Conservation (phyloP, 2,329 filamentous ascomycete genomes). For the Neonectria sp. region DNA sequence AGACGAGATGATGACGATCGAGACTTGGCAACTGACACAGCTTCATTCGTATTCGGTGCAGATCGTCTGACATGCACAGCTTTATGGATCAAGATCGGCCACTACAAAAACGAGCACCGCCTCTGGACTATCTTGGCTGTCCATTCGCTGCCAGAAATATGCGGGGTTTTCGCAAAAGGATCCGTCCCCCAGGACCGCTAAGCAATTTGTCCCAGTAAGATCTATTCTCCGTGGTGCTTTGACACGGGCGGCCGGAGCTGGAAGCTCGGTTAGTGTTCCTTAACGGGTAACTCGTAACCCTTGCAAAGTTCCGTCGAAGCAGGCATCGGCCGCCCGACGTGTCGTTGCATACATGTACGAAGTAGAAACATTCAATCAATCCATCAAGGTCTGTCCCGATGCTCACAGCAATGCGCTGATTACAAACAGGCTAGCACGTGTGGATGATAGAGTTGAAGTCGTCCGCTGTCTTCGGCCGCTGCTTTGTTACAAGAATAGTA, state of each 20-base stretch:
- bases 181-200: background rate
- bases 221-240: background rate
- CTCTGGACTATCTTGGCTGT: background rate
- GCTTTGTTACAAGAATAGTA: background rate
- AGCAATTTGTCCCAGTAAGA: background rate
- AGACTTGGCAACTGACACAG: background rate
- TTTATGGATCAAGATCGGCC: background rate
- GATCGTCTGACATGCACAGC: background rate
- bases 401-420: background rate
- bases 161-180: background rate
- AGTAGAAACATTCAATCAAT: background rate
- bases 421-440: background rate
- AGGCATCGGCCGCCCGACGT: constrained; percentile 1
- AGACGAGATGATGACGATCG: background rate
- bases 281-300: background rate
- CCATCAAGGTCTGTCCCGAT: background rate
- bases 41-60: background rate
- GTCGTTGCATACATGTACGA: background rate
- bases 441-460: background rate
- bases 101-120: background rate
- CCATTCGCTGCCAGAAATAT: background rate
- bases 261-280: background rate
- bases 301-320: background rate
- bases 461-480: background rate
- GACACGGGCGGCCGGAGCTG: background rate